Evolutionary conservation across 2,329 filamentous ascomycete genomes (phyloP).

Genomic region (Aspergillus versicolor): DNA sequence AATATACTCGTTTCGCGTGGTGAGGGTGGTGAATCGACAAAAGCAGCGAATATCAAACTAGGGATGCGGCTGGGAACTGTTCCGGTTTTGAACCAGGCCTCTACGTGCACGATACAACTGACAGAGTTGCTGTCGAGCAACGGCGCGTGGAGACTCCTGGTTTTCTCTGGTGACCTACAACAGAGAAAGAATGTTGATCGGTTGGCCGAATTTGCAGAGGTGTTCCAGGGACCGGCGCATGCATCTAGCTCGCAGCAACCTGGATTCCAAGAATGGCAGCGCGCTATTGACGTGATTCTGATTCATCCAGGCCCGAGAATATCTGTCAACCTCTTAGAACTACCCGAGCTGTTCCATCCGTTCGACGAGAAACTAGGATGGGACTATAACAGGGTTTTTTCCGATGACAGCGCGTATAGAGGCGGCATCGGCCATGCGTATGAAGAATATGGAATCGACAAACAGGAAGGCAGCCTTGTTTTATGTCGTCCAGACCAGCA

Average conservation of each 20-base stretch:
- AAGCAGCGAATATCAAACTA: slow-evolving; percentile 11
- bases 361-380: slow-evolving; percentile 17
- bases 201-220: background rate
- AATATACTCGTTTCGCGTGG: background rate
- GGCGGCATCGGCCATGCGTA: slow-evolving; percentile 5
- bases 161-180: slow-evolving; percentile 20
- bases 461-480: slow-evolving; percentile 14
- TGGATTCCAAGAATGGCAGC: background rate
- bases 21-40: background rate
- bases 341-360: slow-evolving; percentile 17
- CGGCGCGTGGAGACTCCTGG: slow-evolving; percentile 19
- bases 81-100: slow-evolving; percentile 12
- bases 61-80: slow-evolving; percentile 17
- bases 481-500: slow-evolving; percentile 25
- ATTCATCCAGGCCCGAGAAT: slow-evolving; percentile 14
- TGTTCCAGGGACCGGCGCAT: background rate
- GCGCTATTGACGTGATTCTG: background rate
- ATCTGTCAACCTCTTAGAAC: slow-evolving; percentile 10
- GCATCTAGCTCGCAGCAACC: too few relatives aligned
- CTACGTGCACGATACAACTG: slow-evolving; percentile 11
- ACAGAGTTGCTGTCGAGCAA: slow-evolving; percentile 12
- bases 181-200: background rate
- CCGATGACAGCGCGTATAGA: slow-evolving; percentile 7
- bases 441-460: slow-evolving; percentile 15
- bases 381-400: slow-evolving; percentile 20